Percentiles rank a stretch among this genome's conserved stretches.
These are phyloP conservation scores for Nannizziopsis barbatae DNA, from an alignment of 2,329 filamentous ascomycete genomes.

Conservation along the genomic window DNA sequence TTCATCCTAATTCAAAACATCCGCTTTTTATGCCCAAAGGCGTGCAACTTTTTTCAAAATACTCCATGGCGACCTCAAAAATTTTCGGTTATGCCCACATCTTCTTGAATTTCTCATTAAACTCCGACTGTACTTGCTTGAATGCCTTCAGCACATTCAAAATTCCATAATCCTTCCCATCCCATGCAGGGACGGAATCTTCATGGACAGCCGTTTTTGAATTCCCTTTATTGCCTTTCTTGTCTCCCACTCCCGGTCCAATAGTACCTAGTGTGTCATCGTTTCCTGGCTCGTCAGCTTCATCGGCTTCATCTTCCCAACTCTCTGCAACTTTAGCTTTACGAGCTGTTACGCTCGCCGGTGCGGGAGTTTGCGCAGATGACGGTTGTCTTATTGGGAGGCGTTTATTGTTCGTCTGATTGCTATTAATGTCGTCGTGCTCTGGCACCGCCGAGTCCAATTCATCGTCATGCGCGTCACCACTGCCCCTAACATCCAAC, in stretches of 20 bases:
- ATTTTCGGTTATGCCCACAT: conserved; percentile 13
- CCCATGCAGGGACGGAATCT: conserved; percentile 3
- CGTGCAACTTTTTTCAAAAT: too few species aligned
- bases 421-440: background rate
- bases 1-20: too few species aligned
- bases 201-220: background rate
- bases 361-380: background rate
- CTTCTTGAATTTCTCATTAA: conserved; percentile 26
- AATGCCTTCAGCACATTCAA: conserved; percentile 23
- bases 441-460: conserved; percentile 14
- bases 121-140: conserved; percentile 23
- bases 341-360: background rate
- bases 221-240: conserved; percentile 1
- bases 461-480: conserved; percentile 21
- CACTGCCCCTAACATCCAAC: conserved; percentile 22
- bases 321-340: conserved; percentile 17
- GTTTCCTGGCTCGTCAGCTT: conserved; percentile 8
- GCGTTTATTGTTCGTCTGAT: background rate
- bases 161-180: conserved; percentile 14
- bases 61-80: too few species aligned
- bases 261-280: too few species aligned
- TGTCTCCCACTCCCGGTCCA: too few species aligned
- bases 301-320: conserved; percentile 19
- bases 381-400: background rate
- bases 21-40: too few species aligned